Evolutionary conservation across 2,329 filamentous ascomycete genomes (phyloP).

Genomic region (Emergomyces pasteurianus): DNA sequence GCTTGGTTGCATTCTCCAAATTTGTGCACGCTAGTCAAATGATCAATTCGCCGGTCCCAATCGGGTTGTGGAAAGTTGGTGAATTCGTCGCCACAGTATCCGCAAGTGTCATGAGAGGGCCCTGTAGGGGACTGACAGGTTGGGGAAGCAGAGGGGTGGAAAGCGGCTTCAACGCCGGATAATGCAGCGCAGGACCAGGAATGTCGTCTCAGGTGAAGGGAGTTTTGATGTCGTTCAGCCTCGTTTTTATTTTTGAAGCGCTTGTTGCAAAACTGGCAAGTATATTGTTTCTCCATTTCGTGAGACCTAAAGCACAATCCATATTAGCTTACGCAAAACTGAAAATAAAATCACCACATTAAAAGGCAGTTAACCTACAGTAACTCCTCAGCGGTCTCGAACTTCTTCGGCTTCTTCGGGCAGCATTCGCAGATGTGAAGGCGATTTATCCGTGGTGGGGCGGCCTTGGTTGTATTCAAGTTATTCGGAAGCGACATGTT

Average conservation of each 20-base stretch:
- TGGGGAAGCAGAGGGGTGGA: conserved; percentile 60
- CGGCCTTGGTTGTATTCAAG: conserved; percentile 22
- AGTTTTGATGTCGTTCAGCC: conserved; percentile 91
- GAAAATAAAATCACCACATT: background rate
- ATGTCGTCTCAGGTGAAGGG: conserved; percentile 78
- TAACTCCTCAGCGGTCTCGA: conserved; percentile 71
- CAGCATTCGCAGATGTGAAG: conserved; percentile 81
- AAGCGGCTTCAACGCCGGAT: conserved; percentile 62
- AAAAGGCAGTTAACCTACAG: conserved; percentile 47
- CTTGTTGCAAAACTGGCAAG: conserved; percentile 83
- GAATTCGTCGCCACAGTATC: conserved; percentile 93
- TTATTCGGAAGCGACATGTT: conserved; percentile 37
- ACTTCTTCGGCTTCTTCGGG: conserved; percentile 94
- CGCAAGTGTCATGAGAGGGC: conserved; percentile 58
- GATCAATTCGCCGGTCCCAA: conserved; percentile 76
- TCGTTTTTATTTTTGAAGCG: conserved; percentile 99
- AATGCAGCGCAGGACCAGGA: conserved; percentile 96
- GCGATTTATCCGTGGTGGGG: conserved; percentile 40
- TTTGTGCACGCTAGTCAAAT: conserved; percentile 86
- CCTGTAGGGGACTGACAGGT: conserved; percentile 23
- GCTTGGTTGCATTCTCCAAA: conserved; percentile 96
- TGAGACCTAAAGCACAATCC: conserved; percentile 51
- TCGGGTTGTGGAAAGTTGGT: conserved; percentile 61
- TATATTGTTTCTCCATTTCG: conserved; percentile 92
- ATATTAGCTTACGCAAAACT: background rate